Percentiles rank a stretch among this genome's conserved stretches.
phyloP scores from a whole-genome alignment of 257 asterid genomes.

The Nicotiana noctiflora region DNA sequence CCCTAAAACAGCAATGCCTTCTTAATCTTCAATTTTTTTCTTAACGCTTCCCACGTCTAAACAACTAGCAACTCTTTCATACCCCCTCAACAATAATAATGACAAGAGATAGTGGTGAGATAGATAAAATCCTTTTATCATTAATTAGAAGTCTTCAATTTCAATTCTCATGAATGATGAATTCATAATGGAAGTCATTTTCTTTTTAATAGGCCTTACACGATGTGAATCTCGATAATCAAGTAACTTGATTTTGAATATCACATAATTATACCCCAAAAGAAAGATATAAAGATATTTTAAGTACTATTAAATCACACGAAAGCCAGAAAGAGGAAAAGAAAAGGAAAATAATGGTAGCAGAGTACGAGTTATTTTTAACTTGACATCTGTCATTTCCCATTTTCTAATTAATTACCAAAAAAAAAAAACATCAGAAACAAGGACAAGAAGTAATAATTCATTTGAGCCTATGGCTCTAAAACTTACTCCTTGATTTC shows the following conservation, averaged over 20 bases:
- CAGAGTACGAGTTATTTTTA: background rate
- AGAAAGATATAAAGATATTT: background rate
- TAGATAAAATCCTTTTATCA: background rate
- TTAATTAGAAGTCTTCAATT: too few species aligned
- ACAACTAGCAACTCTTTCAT: background rate
- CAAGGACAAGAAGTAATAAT: background rate
- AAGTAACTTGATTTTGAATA: too few species aligned
- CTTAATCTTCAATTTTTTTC: too few species aligned
- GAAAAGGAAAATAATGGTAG: background rate
- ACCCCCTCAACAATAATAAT: too few species aligned
- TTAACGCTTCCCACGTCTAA: background rate
- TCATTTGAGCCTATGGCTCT: constrained; percentile 2
- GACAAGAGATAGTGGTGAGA: background rate
- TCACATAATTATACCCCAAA: too few species aligned
- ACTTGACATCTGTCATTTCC: background rate
- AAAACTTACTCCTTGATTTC: background rate
- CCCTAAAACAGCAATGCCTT: too few species aligned
- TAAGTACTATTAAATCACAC: background rate
- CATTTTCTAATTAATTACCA: background rate
- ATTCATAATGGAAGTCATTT: too few species aligned
- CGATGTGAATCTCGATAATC: background rate
- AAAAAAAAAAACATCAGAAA: too few species aligned
- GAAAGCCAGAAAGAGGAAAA: background rate
- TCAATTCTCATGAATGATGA: fast-evolving
- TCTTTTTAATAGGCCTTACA: too few species aligned